phyloP scores from a whole-genome alignment of 2,329 filamentous ascomycete genomes.

The Aspergillus pseudonomiae region DNA sequence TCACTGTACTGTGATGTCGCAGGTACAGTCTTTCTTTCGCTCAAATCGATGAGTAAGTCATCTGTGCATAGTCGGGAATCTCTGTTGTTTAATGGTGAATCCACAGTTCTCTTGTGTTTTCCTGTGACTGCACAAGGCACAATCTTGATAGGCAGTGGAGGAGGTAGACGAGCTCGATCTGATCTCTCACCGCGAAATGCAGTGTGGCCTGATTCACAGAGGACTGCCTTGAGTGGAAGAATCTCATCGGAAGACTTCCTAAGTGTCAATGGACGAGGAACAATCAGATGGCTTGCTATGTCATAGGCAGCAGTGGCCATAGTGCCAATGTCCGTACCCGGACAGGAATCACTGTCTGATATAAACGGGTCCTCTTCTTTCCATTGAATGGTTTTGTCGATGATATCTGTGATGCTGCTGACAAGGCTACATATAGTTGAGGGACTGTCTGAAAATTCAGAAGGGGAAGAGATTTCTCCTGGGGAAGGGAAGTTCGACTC shows the following conservation, averaged over 20 bases:
- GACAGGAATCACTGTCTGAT: conserved; percentile 15
- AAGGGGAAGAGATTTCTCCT: conserved; percentile 12
- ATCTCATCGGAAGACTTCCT: conserved; percentile 22
- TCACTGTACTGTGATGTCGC: conserved; percentile 10
- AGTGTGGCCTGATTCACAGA: background rate
- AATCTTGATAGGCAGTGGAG: conserved; percentile 27
- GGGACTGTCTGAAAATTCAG: conserved; percentile 13
- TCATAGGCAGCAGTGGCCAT: background rate
- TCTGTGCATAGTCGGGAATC: background rate
- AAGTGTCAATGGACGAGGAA: conserved; percentile 33
- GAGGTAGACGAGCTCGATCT: conserved; percentile 16
- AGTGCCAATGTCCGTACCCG: conserved; percentile 1
- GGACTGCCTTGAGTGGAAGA: background rate
- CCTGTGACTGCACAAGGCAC: conserved; percentile 16
- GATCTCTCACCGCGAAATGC: background rate
- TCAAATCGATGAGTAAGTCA: background rate
- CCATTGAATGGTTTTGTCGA: conserved; percentile 27
- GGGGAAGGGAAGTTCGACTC: conserved; percentile 8
- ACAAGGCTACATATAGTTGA: conserved; percentile 24
- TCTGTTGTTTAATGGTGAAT: background rate
- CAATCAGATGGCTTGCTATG: conserved; percentile 13
- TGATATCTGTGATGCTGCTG: conserved; percentile 29
- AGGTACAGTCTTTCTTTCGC: background rate
- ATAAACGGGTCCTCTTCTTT: conserved; percentile 32
- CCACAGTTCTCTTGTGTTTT: background rate